A percentile compares a stretch with the other conserved stretches of the same genome.
These are phyloP conservation scores for Candida montana DNA, from an alignment of 805 yeast genomes.

Conservation along the genomic window DNA sequence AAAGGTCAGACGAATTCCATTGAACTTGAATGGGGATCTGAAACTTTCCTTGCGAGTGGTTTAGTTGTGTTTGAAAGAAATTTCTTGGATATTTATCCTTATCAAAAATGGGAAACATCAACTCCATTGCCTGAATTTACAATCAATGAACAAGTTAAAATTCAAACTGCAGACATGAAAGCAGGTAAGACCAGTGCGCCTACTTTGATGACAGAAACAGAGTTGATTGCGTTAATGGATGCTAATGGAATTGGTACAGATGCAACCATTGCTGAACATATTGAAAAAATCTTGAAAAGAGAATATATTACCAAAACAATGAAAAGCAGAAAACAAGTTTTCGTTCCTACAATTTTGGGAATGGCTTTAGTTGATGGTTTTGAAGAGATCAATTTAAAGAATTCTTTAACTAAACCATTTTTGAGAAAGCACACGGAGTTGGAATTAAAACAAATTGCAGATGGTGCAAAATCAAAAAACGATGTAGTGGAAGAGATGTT, in stretches of 20 bases:
- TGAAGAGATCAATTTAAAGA: constrained; percentile 64
- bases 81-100: constrained; percentile 75
- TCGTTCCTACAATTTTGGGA: constrained; percentile 81
- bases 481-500: constrained; percentile 53
- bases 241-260: constrained; percentile 97
- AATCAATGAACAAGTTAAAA: constrained; percentile 49
- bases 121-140: constrained; percentile 58
- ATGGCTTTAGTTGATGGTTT: constrained; percentile 86
- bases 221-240: constrained; percentile 90
- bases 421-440: constrained; percentile 71
- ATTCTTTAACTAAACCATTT: constrained; percentile 85
- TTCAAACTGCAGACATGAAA: constrained; percentile 53
- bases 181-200: constrained; percentile 84
- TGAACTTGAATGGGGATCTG: constrained; percentile 71
- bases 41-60: constrained; percentile 69
- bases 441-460: constrained; percentile 60
- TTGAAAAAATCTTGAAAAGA: constrained; percentile 67
- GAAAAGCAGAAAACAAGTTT: constrained; percentile 33
- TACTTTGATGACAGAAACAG: constrained; percentile 80
- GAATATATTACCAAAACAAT: constrained; percentile 53
- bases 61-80: constrained; percentile 66
- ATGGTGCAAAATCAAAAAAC: constrained; percentile 49
- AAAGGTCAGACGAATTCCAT: constrained; percentile 64
- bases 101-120: constrained; percentile 70
- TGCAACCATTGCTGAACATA: constrained; percentile 98